Conservation (phyloP, 2,329 filamentous ascomycete species). For the Cercospora janseana region DNA sequence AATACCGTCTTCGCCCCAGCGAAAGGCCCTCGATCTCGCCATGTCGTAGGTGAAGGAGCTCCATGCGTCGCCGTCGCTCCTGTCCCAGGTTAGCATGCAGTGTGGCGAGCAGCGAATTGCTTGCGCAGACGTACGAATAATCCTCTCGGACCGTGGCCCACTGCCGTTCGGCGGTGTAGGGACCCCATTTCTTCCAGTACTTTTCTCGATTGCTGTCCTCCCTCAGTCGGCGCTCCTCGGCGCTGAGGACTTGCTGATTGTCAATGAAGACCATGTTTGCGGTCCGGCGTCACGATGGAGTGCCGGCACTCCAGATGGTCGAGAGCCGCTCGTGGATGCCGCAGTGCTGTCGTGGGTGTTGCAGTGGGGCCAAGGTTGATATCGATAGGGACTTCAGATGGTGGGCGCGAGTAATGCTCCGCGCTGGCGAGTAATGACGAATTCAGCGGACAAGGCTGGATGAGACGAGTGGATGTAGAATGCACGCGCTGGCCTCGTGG, state of each 20-base stretch:
- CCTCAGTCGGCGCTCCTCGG: constrained; percentile 85
- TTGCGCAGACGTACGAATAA: constrained; percentile 62
- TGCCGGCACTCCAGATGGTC: constrained; percentile 11
- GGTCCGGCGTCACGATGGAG: constrained; percentile 13
- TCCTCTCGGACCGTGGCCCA: constrained; percentile 80
- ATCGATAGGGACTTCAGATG: neutral
- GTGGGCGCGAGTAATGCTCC: neutral
- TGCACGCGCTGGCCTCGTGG: neutral
- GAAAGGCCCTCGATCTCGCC: constrained; percentile 80
- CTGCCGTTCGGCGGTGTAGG: constrained; percentile 89
- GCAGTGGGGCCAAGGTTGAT: constrained; percentile 3
- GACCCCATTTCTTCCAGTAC: constrained; percentile 99
- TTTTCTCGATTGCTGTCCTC: constrained; percentile 78
- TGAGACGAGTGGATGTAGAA: neutral
- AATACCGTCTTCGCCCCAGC: constrained; percentile 97
- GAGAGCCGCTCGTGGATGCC: neutral
- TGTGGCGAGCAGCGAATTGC: neutral
- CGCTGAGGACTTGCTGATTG: constrained; percentile 79
- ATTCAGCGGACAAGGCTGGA: neutral
- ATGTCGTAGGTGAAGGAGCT: constrained; percentile 94
- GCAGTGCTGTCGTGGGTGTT: neutral
- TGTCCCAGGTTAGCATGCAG: constrained; percentile 41
- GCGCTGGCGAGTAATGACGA: neutral
- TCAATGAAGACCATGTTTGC: constrained; percentile 81
- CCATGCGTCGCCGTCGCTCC: constrained; percentile 87